Evolutionary conservation across 768 basidiomycete genomes (phyloP).

Genomic region (Hygrophorus russula): DNA sequence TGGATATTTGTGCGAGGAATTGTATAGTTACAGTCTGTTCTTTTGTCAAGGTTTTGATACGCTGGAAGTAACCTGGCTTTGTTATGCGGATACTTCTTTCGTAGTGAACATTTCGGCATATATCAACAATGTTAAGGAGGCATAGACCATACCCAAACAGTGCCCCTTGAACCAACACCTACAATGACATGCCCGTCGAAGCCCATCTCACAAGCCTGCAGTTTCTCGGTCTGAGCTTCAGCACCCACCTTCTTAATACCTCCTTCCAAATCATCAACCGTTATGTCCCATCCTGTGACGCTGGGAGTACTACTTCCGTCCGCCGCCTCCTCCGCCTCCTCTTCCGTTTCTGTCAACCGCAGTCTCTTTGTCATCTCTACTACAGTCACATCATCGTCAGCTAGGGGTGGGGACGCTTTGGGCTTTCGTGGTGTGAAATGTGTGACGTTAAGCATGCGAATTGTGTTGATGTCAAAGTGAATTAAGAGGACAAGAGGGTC

Average conservation of each 20-base stretch:
- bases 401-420: conserved; percentile 26
- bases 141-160: conserved; percentile 30
- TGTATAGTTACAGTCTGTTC: background rate
- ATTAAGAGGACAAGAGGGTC: conserved; percentile 42
- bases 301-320: background rate
- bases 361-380: conserved; percentile 12
- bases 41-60: conserved; percentile 4
- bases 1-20: background rate
- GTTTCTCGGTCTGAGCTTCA: conserved; percentile 10
- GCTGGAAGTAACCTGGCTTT: conserved; percentile 8
- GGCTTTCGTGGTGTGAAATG: conserved; percentile 32
- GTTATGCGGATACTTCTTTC: background rate
- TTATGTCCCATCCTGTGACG: conserved; percentile 15
- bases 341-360: conserved; percentile 17
- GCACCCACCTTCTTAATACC: too few relatives aligned
- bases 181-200: conserved; percentile 29
- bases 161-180: conserved; percentile 28
- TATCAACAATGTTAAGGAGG: background rate
- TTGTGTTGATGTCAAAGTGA: conserved; percentile 24
- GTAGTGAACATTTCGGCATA: too few relatives aligned
- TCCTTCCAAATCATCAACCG: conserved; percentile 5
- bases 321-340: background rate
- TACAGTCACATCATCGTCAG: conserved; percentile 14
- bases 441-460: conserved; percentile 36
- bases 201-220: conserved; percentile 33